A percentile compares a stretch with the other conserved stretches of the same genome.
Conservation (phyloP, 2,329 filamentous ascomycete genomes). For the Verticillium alfalfae region DNA sequence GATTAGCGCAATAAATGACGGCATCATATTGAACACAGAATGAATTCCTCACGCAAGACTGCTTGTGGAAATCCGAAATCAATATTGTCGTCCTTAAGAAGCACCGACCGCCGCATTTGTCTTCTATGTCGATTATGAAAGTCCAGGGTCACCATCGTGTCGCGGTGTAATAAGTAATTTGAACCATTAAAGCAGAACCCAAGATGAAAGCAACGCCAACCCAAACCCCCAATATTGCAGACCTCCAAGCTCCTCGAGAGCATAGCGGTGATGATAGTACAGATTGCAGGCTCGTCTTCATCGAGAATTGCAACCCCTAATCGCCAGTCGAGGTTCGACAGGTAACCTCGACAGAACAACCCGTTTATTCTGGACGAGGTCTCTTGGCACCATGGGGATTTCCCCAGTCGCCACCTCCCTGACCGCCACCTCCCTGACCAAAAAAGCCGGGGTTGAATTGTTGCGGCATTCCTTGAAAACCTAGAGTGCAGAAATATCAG, state of each 20-base stretch:
- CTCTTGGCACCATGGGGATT: conserved; percentile 80
- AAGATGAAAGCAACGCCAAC: neutral
- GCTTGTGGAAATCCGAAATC: no score
- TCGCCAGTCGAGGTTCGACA: neutral
- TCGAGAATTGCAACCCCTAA: neutral
- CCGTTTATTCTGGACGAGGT: conserved; percentile 60
- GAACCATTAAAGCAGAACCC: neutral
- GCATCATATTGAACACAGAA: neutral
- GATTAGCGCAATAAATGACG: conserved; percentile 9
- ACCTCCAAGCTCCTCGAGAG: neutral
- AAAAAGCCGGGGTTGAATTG: conserved; percentile 75
- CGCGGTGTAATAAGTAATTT: neutral
- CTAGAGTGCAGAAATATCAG: conserved; percentile 26
- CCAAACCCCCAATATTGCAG: neutral
- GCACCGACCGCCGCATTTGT: neutral
- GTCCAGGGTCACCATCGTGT: neutral
- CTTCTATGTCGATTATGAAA: neutral
- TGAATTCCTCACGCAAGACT: no score
- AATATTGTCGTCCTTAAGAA: neutral
- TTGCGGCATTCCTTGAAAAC: conserved; percentile 63
- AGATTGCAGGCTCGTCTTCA: neutral
- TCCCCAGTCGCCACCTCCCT: conserved; percentile 56
- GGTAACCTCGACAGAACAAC: neutral
- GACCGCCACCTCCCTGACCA: conserved; percentile 36
- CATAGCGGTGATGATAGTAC: neutral